Conservation (phyloP, 2,329 filamentous ascomycete species). For the Cladosporium phlei region DNA sequence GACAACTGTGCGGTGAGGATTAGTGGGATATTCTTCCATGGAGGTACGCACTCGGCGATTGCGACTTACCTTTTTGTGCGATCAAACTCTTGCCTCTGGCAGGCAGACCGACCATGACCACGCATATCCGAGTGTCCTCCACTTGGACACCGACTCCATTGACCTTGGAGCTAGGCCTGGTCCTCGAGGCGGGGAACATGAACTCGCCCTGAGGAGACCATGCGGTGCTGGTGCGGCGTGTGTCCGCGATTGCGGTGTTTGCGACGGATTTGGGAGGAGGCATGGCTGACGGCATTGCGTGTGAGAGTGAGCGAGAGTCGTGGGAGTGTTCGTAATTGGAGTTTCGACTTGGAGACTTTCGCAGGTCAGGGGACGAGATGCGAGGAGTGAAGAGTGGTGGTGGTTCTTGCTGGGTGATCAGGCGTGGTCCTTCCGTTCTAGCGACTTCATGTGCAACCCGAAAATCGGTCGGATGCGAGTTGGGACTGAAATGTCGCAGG, state of each 20-base stretch:
- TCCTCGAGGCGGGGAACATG: constrained; percentile 37
- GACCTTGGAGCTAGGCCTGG: constrained; percentile 32
- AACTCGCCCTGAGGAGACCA: constrained; percentile 36
- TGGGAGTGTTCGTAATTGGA: background rate
- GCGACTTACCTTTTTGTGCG: constrained; percentile 63
- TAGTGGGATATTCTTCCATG: background rate
- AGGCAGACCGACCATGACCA: constrained; percentile 97
- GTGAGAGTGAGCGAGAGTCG: background rate
- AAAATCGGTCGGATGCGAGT: constrained; percentile 10
- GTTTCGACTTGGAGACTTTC: background rate
- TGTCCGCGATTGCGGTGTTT: constrained; percentile 8
- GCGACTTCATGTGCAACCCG: constrained; percentile 9
- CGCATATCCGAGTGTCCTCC: constrained; percentile 93
- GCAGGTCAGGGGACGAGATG: background rate
- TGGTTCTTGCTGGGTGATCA: background rate
- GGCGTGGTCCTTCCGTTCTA: constrained; percentile 1
- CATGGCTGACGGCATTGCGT: constrained; percentile 10
- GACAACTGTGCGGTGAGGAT: constrained; percentile 58
- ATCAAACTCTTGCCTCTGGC: constrained; percentile 96
- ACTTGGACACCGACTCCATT: constrained; percentile 73
- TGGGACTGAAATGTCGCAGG: background rate
- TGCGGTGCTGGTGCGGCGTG: constrained; percentile 9
- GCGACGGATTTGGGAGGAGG: constrained; percentile 11
- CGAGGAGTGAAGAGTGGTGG: background rate
- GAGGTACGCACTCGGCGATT: background rate